These are phyloP conservation scores for Elongisporangium undulatum DNA, from an alignment of 352 stramenopile genomes.

Conservation along the genomic window DNA sequence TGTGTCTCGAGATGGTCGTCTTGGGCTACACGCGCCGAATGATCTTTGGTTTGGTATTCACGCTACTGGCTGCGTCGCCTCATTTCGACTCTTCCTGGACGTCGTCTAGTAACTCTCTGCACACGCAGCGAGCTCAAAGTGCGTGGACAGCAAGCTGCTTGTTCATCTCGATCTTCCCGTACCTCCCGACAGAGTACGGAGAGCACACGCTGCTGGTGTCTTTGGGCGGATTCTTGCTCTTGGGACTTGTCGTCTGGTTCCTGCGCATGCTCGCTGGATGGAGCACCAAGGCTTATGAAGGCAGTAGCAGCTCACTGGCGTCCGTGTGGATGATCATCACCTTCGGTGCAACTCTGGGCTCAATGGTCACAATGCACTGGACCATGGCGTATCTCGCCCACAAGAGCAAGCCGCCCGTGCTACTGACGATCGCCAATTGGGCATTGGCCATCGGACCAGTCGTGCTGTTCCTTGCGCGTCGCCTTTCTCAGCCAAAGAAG, in stretches of 20 bases:
- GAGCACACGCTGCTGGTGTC: constrained; percentile 61
- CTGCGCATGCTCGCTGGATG: neutral
- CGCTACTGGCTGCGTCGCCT: constrained; percentile 48
- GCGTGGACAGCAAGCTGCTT: constrained; percentile 52
- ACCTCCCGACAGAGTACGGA: constrained; percentile 66
- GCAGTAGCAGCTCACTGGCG: neutral
- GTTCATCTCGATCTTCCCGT: constrained; percentile 66
- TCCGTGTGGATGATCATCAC: neutral
- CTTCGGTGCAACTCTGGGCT: constrained; percentile 19
- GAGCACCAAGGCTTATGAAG: neutral
- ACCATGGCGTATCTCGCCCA: constrained; percentile 52
- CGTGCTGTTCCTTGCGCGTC: constrained; percentile 17
- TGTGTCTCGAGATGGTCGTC: constrained; percentile 63
- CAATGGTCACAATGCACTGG: constrained; percentile 33
- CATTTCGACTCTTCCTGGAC: neutral
- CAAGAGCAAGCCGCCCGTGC: constrained; percentile 45
- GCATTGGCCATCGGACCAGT: constrained; percentile 38
- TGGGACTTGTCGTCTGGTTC: constrained; percentile 4
- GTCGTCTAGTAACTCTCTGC: neutral
- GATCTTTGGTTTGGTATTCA: constrained; percentile 66
- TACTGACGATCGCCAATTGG: constrained; percentile 58
- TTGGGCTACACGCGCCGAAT: constrained; percentile 58
- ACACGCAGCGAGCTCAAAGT: neutral
- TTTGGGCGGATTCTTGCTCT: constrained; percentile 32
- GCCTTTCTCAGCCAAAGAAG: constrained; percentile 1